Evolutionary conservation across 176 grass and related monocot genomes (phyloP).

Genomic region (Secale cereale): DNA sequence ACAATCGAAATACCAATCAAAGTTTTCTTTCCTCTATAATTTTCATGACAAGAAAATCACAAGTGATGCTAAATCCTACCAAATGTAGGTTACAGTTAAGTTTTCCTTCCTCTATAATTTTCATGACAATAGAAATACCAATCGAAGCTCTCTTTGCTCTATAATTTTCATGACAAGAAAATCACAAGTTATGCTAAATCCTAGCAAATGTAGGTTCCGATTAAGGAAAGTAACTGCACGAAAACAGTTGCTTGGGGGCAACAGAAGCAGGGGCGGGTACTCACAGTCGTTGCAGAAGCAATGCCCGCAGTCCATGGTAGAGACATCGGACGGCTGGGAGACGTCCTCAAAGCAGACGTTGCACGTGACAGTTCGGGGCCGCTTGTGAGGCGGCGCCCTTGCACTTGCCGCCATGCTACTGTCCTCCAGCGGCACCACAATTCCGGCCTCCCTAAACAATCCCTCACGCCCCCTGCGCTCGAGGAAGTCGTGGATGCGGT

Average conservation of each 20-base stretch:
- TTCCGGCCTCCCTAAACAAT: not conserved
- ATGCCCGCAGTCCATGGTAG: not conserved
- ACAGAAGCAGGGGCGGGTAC: not conserved
- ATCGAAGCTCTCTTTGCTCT: not conserved
- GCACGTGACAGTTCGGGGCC: not conserved
- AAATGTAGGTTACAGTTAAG: not conserved
- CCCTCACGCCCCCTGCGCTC: not conserved
- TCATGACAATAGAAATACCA: no score
- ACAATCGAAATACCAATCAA: no score
- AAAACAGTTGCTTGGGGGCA: not conserved
- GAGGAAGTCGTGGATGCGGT: slow-evolving; percentile 16
- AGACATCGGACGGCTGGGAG: not conserved
- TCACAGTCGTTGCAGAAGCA: slow-evolving; percentile 11
- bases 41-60: not conserved
- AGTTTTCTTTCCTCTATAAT: not conserved
- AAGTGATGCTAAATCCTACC: not conserved
- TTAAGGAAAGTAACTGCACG: not conserved
- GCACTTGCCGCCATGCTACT: not conserved
- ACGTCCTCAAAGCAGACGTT: slow-evolving; percentile 1
- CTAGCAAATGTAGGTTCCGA: not conserved
- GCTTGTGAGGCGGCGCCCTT: not conserved
- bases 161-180: not conserved
- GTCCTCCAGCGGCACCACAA: not conserved
- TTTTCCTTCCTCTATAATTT: no score
- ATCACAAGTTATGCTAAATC: not conserved